phyloP scores from a whole-genome alignment of 192 early-diverging fungal species.

The Mortierella claussenii region DNA sequence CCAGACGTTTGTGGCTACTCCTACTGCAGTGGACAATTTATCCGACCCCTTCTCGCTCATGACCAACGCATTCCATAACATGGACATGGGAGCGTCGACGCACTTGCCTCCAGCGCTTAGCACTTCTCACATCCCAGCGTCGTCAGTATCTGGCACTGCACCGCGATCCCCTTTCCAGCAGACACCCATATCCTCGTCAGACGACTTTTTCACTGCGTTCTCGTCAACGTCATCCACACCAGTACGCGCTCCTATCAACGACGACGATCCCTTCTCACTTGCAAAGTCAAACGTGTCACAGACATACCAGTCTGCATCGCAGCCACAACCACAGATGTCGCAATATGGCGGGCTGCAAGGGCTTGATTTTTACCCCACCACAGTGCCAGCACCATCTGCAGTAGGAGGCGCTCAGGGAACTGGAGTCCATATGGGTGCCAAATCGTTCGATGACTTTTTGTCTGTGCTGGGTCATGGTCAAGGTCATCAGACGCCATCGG shows the following conservation, averaged over 20 bases:
- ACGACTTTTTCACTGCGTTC: constrained; percentile 26
- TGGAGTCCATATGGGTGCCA: constrained; percentile 7
- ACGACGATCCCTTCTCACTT: constrained; percentile 32
- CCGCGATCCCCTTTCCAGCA: constrained; percentile 5
- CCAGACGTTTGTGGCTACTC: constrained; percentile 11
- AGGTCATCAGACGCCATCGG: background rate
- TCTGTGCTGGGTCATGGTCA: constrained; percentile 16
- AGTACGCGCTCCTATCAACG: background rate
- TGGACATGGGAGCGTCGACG: constrained; percentile 6
- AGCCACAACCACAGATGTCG: constrained; percentile 1
- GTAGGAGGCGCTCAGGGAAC: background rate
- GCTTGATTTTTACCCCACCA: constrained; percentile 3
- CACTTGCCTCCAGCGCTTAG: background rate
- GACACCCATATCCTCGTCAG: background rate
- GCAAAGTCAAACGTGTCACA: background rate
- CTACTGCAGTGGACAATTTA: constrained; percentile 6
- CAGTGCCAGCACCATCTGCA: background rate
- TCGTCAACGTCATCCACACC: constrained; percentile 7
- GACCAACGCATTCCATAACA: constrained; percentile 35
- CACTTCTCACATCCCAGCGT: background rate
- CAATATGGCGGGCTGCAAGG: constrained; percentile 17
- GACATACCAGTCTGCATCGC: background rate
- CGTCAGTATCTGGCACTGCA: background rate
- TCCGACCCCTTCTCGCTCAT: constrained; percentile 45
- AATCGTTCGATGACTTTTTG: constrained; percentile 48